Evolutionary conservation across 2,329 filamentous ascomycete species (phyloP).

Genomic region (Pseudohalonectria lignicola): DNA sequence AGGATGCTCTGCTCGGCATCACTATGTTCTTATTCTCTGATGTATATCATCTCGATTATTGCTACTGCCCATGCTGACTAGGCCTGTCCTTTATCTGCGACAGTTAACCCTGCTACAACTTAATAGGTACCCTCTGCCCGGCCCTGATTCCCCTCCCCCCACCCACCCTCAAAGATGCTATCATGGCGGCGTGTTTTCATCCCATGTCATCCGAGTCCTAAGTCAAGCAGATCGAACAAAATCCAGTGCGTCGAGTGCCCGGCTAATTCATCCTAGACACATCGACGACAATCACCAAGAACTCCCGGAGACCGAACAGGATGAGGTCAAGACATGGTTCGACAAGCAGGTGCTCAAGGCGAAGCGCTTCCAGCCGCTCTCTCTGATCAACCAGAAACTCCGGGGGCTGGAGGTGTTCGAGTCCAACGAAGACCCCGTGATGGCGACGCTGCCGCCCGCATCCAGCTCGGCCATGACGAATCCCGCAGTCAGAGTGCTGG

Average conservation of each 20-base stretch:
- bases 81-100: background rate
- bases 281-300: slow-evolving; percentile 88
- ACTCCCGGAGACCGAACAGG: slow-evolving; percentile 76
- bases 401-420: slow-evolving; percentile 91
- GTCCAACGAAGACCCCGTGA: slow-evolving; percentile 52
- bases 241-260: no score
- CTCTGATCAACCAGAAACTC: slow-evolving; percentile 85
- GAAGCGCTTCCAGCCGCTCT: slow-evolving; percentile 84
- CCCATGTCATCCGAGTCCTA: no score
- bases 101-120: slow-evolving; percentile 87
- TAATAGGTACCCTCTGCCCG: slow-evolving; percentile 46
- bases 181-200: no score
- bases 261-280: slow-evolving; percentile 34
- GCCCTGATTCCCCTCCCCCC: background rate
- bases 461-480: background rate
- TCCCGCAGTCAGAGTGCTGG: slow-evolving; percentile 1
- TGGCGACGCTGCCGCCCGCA: background rate
- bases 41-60: no score
- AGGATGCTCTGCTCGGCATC: background rate
- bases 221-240: no score
- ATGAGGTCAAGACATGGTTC: slow-evolving; percentile 96
- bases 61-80: background rate
- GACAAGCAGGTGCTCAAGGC: slow-evolving; percentile 89
- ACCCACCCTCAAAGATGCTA: background rate
- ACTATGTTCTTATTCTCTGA: background rate